These are phyloP conservation scores for Selaginella moellendorffii DNA, from an alignment of 75 land plant species.

Conservation along the genomic window DNA sequence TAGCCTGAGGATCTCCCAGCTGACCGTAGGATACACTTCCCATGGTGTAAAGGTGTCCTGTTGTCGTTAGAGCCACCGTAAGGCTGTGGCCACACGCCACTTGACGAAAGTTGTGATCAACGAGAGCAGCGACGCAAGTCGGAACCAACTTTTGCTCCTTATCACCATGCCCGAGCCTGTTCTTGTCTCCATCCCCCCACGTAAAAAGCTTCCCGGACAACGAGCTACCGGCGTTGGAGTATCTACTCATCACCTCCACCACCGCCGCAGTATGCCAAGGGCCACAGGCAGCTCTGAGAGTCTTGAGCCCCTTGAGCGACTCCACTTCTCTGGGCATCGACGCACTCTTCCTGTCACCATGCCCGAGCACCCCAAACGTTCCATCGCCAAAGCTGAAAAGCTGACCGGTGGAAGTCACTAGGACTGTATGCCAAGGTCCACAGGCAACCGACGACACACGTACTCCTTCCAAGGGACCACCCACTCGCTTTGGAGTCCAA, in stretches of 20 bases:
- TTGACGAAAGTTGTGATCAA: not conserved
- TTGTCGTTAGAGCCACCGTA: conserved; percentile 1
- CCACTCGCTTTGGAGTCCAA: not conserved
- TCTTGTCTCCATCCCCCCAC: conserved; percentile 5
- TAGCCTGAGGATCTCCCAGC: conserved; percentile 15
- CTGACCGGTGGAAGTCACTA: conserved; percentile 1
- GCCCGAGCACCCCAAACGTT: conserved; percentile 5
- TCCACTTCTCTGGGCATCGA: not conserved
- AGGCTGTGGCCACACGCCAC: conserved; percentile 4
- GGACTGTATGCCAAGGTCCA: conserved; percentile 5
- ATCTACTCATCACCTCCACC: too few species aligned
- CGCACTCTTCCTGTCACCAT: not conserved
- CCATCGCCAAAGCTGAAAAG: conserved; percentile 5
- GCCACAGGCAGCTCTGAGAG: not conserved
- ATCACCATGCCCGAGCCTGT: not conserved
- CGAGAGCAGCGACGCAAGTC: not conserved
- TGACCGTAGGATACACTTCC: not conserved
- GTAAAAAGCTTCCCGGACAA: conserved; percentile 4
- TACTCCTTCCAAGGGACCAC: not conserved
- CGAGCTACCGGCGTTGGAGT: not conserved
- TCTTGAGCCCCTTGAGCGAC: not conserved
- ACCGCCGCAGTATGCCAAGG: conserved; percentile 4
- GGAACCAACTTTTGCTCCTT: conserved; percentile 6
- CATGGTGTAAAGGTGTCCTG: not conserved
- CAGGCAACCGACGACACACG: not conserved